Base-by-base conservation (phyloP, 768 basidiomycete genomes). In the Suillus decipiens region DNA sequence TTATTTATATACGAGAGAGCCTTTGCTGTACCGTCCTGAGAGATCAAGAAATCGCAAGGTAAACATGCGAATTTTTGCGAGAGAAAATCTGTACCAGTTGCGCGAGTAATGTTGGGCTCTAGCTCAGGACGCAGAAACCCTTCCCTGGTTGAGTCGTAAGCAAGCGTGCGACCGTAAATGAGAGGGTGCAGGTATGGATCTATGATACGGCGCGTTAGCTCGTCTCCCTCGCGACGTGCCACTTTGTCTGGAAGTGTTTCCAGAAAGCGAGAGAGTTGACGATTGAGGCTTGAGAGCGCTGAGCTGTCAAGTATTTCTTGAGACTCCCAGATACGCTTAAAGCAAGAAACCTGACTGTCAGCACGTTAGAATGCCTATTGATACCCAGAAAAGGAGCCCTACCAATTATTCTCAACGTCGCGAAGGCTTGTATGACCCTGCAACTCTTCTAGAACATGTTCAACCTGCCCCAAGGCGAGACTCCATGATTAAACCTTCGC, bases 1-100 rank as follows among this genome's bases (percentile, higher is more conserved):
- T 84, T 83, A 69, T 85, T 85, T 75, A 86, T 84, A 70, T 86
- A 86, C 3, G 82, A 82, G 10, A 73, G 64, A 59, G 82, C 78
- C 62, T 70, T 71, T 2, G 71, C 70, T 5, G 60, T 59, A 15
- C 75, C 73, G 12, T 72, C 59, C 7, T 69, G 50, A 12, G 79
- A 76, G 14, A 84, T 69, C 45, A 64, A 70, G 22, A 82, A 76
- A 39, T 80, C 75, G 7, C 83, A 77, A 17, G 84, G 84, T n/a
- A 86, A 73, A 43, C 78, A 71, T 7, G 80, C 72, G 64, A 78
- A 81, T 8, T 70, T 51, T 2, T 71, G 61, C 12, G 79, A 84
- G n/a, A 81, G 61, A 5, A 79, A 76, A 68, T 80, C 80, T n/a
- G 74, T 68, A 63, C 79, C 75, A 7, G 71, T 67, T 22, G 68